A percentile compares a stretch with the other conserved stretches of the same genome.
phyloP scores from a whole-genome alignment of 306 rosid species.

The Cyclanthera cordifolia region DNA sequence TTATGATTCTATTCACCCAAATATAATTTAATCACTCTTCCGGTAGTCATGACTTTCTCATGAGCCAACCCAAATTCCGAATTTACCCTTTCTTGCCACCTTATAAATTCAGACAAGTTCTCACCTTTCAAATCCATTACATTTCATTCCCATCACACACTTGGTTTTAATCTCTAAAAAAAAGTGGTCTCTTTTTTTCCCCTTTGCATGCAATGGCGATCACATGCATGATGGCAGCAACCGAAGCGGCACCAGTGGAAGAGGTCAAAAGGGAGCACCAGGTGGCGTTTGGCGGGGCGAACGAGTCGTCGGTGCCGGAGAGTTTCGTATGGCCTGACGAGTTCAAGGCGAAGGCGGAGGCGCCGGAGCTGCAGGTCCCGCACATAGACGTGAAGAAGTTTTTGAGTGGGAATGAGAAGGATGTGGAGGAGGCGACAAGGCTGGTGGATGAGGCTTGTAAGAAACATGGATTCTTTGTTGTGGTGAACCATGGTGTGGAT shows the following conservation, averaged over 20 bases:
- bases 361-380: constrained; percentile 11
- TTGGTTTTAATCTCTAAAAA: not conserved
- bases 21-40: no score
- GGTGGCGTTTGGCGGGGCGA: not conserved
- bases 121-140: not conserved
- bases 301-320: not conserved
- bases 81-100: not conserved
- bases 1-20: no score
- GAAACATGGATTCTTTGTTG: constrained; percentile 10
- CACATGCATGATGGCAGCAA: not conserved
- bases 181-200: no score
- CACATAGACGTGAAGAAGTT: not conserved
- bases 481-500: constrained; percentile 11
- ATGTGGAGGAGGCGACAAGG: not conserved
- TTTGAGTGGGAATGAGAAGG: not conserved
- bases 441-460: constrained; percentile 7
- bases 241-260: not conserved
- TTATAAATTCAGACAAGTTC: not conserved
- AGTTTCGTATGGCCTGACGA: constrained; percentile 8
- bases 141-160: not conserved
- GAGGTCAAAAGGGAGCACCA: not conserved
- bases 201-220: not conserved
- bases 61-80: not conserved
- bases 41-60: no score
- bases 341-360: not conserved